Percentiles rank a stretch among this genome's conserved stretches.
These are phyloP conservation scores for Globisporangium heterothallicum DNA, from an alignment of 352 stramenopile species.

Conservation along the genomic window DNA sequence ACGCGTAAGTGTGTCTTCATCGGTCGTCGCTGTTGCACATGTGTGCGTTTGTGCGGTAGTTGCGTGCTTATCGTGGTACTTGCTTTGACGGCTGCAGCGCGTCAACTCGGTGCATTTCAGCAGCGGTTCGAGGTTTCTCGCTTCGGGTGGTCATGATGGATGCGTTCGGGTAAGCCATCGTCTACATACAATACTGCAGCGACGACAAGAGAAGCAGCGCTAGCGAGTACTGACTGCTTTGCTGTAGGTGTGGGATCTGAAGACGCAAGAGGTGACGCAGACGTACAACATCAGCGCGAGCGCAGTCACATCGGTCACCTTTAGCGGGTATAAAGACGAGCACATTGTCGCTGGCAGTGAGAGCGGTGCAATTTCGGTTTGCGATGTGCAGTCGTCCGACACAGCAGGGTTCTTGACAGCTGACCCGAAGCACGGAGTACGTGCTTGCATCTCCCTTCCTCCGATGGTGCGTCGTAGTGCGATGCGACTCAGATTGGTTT, in stretches of 20 bases:
- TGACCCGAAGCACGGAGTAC: slow-evolving; percentile 34
- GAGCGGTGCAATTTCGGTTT: slow-evolving; percentile 59
- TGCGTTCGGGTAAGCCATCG: slow-evolving; percentile 30
- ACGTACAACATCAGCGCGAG: slow-evolving; percentile 58
- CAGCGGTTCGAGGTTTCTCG: slow-evolving; percentile 62
- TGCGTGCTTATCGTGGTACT: not conserved
- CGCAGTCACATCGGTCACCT: slow-evolving; percentile 52
- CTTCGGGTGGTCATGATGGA: slow-evolving; percentile 48
- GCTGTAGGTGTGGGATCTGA: slow-evolving; percentile 60
- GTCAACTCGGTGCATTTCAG: slow-evolving; percentile 70
- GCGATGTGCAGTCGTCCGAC: slow-evolving; percentile 53
- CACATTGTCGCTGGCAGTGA: slow-evolving; percentile 62
- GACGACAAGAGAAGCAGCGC: no score
- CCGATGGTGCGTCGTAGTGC: no score
- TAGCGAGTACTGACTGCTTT: no score
- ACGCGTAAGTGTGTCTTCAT: slow-evolving; percentile 18
- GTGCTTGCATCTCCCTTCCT: no score
- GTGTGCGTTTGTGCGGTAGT: no score
- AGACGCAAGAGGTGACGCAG: slow-evolving; percentile 67
- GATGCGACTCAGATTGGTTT: no score
- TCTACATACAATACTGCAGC: no score
- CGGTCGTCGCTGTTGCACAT: no score
- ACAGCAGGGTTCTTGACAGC: slow-evolving; percentile 41
- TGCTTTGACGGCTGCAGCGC: slow-evolving; percentile 19
- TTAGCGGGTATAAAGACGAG: slow-evolving; percentile 73